A percentile compares a stretch with the other conserved stretches of the same genome.
These are phyloP conservation scores for Ophiosphaerella narmari DNA, from an alignment of 2,329 filamentous ascomycete species.

Conservation along the genomic window DNA sequence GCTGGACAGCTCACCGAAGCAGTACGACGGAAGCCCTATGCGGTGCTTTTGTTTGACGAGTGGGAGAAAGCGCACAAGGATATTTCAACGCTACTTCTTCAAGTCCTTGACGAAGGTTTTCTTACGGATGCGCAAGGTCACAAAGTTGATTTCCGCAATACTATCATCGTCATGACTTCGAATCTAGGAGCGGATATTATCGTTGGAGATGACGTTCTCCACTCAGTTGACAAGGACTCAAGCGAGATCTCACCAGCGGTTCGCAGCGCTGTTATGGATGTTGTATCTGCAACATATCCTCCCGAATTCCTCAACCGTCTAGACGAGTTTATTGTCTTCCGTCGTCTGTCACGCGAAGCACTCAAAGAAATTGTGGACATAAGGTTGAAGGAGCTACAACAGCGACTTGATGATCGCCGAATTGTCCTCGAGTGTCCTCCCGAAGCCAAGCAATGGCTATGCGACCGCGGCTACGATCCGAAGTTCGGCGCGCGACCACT, in stretches of 20 bases:
- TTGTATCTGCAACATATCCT: conserved; percentile 74
- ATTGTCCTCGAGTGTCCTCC: conserved; percentile 75
- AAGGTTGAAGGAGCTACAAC: conserved; percentile 80
- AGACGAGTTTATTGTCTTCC: conserved; percentile 96
- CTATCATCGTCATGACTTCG: conserved; percentile 92
- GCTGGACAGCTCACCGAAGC: conserved; percentile 95
- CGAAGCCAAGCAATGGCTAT: conserved; percentile 82
- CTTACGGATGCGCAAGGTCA: conserved; percentile 94
- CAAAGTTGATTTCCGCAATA: conserved; percentile 96
- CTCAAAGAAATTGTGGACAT: conserved; percentile 94
- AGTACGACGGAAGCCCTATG: conserved; percentile 91
- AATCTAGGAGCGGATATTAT: conserved; percentile 94
- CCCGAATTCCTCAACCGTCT: conserved; percentile 97
- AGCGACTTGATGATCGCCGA: conserved; percentile 79
- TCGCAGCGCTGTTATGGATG: conserved; percentile 83
- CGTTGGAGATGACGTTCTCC: conserved; percentile 70
- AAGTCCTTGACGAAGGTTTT: conserved; percentile 95
- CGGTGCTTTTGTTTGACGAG: conserved; percentile 92
- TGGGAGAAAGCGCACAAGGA: conserved; percentile 98
- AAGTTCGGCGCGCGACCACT: conserved; percentile 88
- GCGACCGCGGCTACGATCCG: conserved; percentile 87
- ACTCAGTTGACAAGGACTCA: conserved; percentile 58
- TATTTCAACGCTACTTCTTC: conserved; percentile 87
- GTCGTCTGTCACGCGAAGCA: conserved; percentile 76
- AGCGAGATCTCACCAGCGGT: conserved; percentile 75